Conservation (phyloP, 345 rosid species). For the Trapa incisa region DNA sequence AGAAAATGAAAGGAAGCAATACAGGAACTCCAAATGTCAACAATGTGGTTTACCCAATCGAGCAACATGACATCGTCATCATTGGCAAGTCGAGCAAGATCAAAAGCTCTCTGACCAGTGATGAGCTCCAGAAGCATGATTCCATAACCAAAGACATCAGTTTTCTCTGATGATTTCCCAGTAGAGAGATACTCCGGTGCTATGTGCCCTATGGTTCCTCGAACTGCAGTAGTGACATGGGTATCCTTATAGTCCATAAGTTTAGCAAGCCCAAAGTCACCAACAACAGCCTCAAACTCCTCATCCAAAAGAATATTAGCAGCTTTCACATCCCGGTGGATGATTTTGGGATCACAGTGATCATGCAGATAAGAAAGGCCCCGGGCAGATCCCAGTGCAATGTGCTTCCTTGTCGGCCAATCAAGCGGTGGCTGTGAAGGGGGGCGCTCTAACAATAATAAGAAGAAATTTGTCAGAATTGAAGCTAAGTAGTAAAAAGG, state of each 20-base stretch:
- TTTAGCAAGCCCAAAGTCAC: constrained; percentile 92
- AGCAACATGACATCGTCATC: constrained; percentile 98
- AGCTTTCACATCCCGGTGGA: constrained; percentile 97
- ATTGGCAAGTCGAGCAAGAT: constrained; percentile 92
- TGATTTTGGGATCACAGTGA: constrained; percentile 95
- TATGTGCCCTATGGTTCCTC: constrained; percentile 93
- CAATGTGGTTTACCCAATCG: constrained; percentile 65
- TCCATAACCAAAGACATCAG: constrained; percentile 93
- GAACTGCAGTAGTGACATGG: constrained; percentile 93
- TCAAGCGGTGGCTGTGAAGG: constrained; percentile 83
- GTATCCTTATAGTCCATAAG: constrained; percentile 99
- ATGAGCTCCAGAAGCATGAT: constrained; percentile 92
- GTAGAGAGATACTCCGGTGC: constrained; percentile 96
- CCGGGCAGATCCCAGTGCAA: constrained; percentile 91
- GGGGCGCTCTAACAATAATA: constrained; percentile 46
- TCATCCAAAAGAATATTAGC: constrained; percentile 91
- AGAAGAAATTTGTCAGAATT: background rate
- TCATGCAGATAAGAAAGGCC: constrained; percentile 94
- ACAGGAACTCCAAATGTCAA: background rate
- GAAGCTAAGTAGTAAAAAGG: background rate
- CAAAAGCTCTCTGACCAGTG: constrained; percentile 94
- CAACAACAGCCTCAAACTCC: constrained; percentile 96
- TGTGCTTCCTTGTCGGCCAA: constrained; percentile 77
- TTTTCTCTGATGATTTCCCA: constrained; percentile 94
- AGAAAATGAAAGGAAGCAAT: background rate